These are phyloP conservation scores for Pyracantha coccinea DNA, from an alignment of 331 rosid genomes.

Conservation along the genomic window DNA sequence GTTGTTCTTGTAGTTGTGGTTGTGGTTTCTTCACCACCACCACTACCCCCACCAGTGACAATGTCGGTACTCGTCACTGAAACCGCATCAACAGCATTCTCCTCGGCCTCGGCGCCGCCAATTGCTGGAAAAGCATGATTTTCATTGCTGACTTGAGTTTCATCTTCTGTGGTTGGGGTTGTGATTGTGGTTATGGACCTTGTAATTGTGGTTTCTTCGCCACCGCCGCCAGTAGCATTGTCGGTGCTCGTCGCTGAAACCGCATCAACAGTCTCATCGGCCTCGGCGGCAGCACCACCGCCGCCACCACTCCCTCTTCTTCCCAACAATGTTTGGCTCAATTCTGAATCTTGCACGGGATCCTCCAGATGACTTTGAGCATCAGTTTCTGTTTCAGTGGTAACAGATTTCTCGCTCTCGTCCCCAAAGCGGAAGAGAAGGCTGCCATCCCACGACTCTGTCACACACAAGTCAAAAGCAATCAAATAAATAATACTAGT, in stretches of 20 bases:
- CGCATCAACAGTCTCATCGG: not conserved
- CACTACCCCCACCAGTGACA: too few species aligned
- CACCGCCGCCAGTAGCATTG: not conserved
- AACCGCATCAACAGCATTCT: too few species aligned
- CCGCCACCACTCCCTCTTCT: not conserved
- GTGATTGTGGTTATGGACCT: not conserved
- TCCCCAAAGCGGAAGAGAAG: slow-evolving; percentile 43
- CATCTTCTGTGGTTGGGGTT: too few species aligned
- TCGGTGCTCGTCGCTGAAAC: not conserved
- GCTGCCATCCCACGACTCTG: slow-evolving; percentile 58
- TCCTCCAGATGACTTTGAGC: not conserved
- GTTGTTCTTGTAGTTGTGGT: too few species aligned
- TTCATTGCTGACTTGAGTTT: too few species aligned
- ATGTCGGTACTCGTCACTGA: too few species aligned
- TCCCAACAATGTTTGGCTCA: not conserved
- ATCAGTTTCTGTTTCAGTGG: not conserved
- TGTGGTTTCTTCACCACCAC: too few species aligned
- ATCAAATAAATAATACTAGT: not conserved
- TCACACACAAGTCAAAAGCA: slow-evolving; percentile 2
- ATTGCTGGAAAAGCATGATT: too few species aligned
- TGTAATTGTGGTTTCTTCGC: not conserved
- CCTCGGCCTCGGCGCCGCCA: too few species aligned
- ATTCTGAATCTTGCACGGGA: not conserved
- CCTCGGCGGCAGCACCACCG: not conserved
- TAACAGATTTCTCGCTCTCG: slow-evolving; percentile 24